Base-by-base conservation (phyloP, 2,329 filamentous ascomycete species). In the Exophiala sp. region DNA sequence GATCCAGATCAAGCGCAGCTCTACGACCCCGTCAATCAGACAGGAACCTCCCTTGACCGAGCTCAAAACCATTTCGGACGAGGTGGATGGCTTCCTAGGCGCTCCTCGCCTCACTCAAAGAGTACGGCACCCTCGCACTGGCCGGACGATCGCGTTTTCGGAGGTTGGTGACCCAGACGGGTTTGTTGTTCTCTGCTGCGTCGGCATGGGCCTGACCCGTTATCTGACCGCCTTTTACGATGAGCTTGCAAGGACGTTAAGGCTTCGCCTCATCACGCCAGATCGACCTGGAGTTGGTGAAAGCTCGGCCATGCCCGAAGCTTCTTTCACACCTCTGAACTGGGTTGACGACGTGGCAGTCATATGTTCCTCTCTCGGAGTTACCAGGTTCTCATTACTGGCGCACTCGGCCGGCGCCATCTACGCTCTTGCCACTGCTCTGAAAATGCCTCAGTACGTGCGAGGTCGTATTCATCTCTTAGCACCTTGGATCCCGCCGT, bases 171-270 rank as follows among this genome's bases (percentile, higher is more conserved):
- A 97, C 68, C 85, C 91, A 0, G 84, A 92, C 40, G 94, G 94
- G 1, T 92, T 87, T 62, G 92, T 91, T 2, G 89, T 99, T 1
- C 91, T 99, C 63, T 95, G 94, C 68, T 99, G 94, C 65, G 91
- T 99, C 2, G 94, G 94, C 16, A 99, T 99, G 94, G 94, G 94
- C 0, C 72, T 99, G 65, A 99, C 94, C 9, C 83, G 94, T 71
- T 99, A 94, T 68, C 88, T 99, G 55, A 96, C 90, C 57, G 91
- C 91, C 0, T 99, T 99, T 68, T 99, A 97, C 67, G 94, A 99
- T 68, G 94, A 99, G 69, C 77, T 99, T 49, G 94, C 94, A 2
- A 75, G 89, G 65, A 95, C 91, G 0, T 75, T 99, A 55, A 94
- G 90, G 69, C 73, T 99, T 52, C 84, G 94, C 16, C 78, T 99